Evolutionary conservation across 805 yeast species (phyloP).

Genomic region (Sugiyamaella marilandica): DNA sequence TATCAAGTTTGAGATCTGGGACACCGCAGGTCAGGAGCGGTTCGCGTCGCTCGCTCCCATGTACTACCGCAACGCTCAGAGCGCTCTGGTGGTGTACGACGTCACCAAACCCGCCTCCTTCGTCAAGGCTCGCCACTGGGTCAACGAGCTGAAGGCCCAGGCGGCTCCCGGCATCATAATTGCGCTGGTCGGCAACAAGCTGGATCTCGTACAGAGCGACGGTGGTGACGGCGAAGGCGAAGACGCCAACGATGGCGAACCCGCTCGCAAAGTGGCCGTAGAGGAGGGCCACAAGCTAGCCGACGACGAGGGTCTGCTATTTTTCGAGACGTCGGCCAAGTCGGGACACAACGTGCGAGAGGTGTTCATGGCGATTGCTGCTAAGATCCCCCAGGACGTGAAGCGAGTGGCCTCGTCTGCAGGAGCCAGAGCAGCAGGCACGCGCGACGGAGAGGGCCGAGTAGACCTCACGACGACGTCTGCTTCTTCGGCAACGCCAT

Average conservation of each 20-base stretch:
- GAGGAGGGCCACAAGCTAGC: conserved; percentile 88
- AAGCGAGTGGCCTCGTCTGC: conserved; percentile 15
- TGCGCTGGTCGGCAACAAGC: conserved; percentile 91
- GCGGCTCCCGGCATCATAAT: conserved; percentile 88
- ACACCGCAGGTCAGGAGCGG: conserved; percentile 97
- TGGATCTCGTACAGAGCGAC: conserved; percentile 52
- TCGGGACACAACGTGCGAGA: conserved; percentile 84
- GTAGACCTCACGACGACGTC: conserved; percentile 13
- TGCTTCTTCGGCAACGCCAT: not conserved
- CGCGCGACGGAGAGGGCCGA: conserved; percentile 13
- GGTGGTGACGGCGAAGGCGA: conserved; percentile 20
- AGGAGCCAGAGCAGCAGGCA: conserved; percentile 4
- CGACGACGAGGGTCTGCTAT: conserved; percentile 82
- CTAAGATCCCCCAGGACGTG: conserved; percentile 63
- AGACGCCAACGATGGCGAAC: conserved; percentile 27
- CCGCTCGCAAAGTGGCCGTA: conserved; percentile 63
- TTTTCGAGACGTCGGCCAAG: conserved; percentile 84
- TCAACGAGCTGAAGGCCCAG: conserved; percentile 89
- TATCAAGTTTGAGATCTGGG: conserved; percentile 70
- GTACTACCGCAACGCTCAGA: conserved; percentile 97
- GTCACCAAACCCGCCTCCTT: conserved; percentile 92
- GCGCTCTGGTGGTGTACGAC: conserved; percentile 93
- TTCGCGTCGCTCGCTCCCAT: conserved; percentile 95
- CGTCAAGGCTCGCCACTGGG: conserved; percentile 97
- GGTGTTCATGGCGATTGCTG: conserved; percentile 85